These are phyloP conservation scores for Choricystis sp. DNA, from an alignment of 139 green algal species.

Conservation along the genomic window DNA sequence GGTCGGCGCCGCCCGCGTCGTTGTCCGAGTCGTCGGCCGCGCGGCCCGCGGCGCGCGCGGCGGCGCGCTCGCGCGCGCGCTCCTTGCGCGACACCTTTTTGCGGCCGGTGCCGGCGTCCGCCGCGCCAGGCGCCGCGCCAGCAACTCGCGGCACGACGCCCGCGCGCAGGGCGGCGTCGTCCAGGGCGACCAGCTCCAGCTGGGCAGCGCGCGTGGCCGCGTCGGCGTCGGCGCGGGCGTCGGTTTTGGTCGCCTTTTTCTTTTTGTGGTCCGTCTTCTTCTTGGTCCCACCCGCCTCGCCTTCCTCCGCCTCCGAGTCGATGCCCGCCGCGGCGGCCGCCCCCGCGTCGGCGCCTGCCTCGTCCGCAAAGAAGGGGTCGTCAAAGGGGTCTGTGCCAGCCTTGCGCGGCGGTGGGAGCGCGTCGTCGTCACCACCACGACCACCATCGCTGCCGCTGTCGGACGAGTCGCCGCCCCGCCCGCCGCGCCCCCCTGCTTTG, in stretches of 20 bases:
- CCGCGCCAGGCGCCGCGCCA: neutral
- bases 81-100: slow-evolving; percentile 29
- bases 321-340: neutral
- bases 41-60: neutral
- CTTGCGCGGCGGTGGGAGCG: slow-evolving; percentile 26
- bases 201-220: slow-evolving; percentile 29
- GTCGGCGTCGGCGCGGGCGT: slow-evolving; percentile 5
- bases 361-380: slow-evolving; percentile 62
- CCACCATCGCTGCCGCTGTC: slow-evolving; percentile 13
- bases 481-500: slow-evolving; percentile 11
- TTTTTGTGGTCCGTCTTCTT: slow-evolving; percentile 14
- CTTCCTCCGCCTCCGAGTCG: slow-evolving; percentile 7
- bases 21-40: neutral
- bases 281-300: neutral
- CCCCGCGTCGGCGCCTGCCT: neutral
- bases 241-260: slow-evolving; percentile 7
- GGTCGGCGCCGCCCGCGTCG: slow-evolving; percentile 15
- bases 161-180: slow-evolving; percentile 44
- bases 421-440: neutral
- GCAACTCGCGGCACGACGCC: neutral
- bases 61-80: slow-evolving; percentile 1
- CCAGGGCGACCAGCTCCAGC: slow-evolving; percentile 87
- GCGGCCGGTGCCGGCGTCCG: neutral
- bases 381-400: slow-evolving; percentile 49
- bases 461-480: slow-evolving; percentile 17